Base-by-base conservation (phyloP, 2,329 filamentous ascomycete genomes). In the Diplodia mutila region DNA sequence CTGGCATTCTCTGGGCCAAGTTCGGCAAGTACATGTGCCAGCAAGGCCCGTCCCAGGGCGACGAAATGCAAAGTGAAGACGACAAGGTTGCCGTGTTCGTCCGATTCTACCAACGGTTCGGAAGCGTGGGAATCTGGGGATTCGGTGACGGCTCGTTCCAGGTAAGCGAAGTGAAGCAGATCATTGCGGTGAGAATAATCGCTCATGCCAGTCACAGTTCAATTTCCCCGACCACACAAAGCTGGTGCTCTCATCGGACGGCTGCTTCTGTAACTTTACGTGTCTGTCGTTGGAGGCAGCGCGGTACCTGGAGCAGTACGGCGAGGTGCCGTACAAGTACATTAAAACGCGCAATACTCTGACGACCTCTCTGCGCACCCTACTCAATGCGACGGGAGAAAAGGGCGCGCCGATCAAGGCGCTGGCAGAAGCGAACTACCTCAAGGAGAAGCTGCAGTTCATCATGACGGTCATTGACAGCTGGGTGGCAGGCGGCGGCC, bases 191-290 rank as follows among this genome's bases (percentile, higher is more conserved):
- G 23, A 29, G 49, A 18, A 46, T 25, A 39, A 59, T 14, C 25
- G 66, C 75, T 78, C 71, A 78, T 71, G 68, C 29, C 46, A 25
- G 39, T n/a, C 5, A 16, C 71, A 93, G 86, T 91, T 94, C 80
- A 94, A 95, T 80, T 95, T 95, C 77, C 91, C 92, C 2, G 92
- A 95, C 72, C 92, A 95, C 77, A 94, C 92, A 68, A 95, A 95
- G 80, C 86, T 95, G 66, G 90, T 94, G 14, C 81, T 95, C 29
- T 91, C 92, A 68, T 82, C 89, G 0, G 87, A 90, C 34, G 91
- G 90, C n/a, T 87, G 85, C 1, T 90, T 89, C 84, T 90, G 91
- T 72, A 90, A 92, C 75, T 92, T 93, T 75, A 91, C 91, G 81
- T 90, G 92, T 73, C 86, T 94, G 23, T 87, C 90, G 0, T 82